Base-by-base conservation (phyloP, 2,329 filamentous ascomycete species). In the Colletotrichum ledebouriae region DNA sequence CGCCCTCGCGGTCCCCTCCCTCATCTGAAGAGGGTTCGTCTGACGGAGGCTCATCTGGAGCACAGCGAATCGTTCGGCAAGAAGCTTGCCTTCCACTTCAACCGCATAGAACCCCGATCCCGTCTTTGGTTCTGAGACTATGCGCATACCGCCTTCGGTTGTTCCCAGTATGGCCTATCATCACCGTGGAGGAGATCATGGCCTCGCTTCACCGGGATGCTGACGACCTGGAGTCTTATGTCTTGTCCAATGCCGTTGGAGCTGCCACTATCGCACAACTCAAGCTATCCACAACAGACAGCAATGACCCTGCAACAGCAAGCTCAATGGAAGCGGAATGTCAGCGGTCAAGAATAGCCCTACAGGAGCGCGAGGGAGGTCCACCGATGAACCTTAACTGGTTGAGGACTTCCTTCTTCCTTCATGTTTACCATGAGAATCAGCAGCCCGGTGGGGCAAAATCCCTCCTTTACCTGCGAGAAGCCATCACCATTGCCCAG, bases 371-470 rank as follows among this genome's bases (percentile, higher is more conserved):
- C 41, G 71, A 76, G 22, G 76, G 75, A 29, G 76, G 73, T 22
- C 73, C 71, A 13, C 69, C 72, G 4, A 73, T 77, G 42, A 79
- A 76, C 15, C 74, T 86, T 20, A 78, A 84, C 56, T 77, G 75
- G 39, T 70, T 86, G 3, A 78, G 83, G 4, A 82, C 81, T 2
- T 82, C 83, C 0, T 86, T 86, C 70, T 86, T 86, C 55, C 74
- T 86, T 17, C 84, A 86, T 71, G 81, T 85, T 11, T 85, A 84
- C 59, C 80, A 85, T 70, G 84, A 86, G 72, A 86, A 86, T 60
- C 78, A 81, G 64, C 71, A 77, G 10, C 77, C 82, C 0, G 84
- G 84, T 3, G 82, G 83, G 1, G 78, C 77, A 2, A 81, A 81
- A 58, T 85, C 84, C 2, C 74, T 85, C 6, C 72, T 86, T 9